Conservation (phyloP, 2,329 filamentous ascomycete genomes). For the Fusarium poae region DNA sequence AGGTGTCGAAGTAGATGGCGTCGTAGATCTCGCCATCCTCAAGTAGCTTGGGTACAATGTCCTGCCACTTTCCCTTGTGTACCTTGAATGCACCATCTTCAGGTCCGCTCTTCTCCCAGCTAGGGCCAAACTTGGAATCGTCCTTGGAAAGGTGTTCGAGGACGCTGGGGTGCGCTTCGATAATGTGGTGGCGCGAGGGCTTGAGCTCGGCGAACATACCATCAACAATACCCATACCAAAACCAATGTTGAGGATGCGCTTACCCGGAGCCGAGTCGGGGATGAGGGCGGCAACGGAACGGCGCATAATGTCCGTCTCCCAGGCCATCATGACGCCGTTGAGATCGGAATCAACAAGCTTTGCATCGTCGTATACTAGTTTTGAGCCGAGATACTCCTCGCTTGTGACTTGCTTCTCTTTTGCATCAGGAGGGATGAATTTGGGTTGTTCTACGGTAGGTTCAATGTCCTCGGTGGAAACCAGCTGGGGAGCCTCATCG, state of each 20-base stretch:
- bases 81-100: constrained; percentile 78
- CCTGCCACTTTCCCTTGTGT: constrained; percentile 80
- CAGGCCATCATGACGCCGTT: constrained; percentile 97
- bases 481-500: constrained; percentile 52
- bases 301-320: constrained; percentile 88
- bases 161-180: constrained; percentile 86
- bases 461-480: constrained; percentile 49
- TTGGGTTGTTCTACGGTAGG: constrained; percentile 50
- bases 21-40: constrained; percentile 79
- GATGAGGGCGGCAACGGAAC: constrained; percentile 77
- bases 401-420: constrained; percentile 68
- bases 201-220: constrained; percentile 76
- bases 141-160: constrained; percentile 70
- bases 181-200: constrained; percentile 81
- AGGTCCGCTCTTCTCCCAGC: constrained; percentile 68
- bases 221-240: constrained; percentile 93
- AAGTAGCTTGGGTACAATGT: constrained; percentile 77
- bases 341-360: constrained; percentile 78
- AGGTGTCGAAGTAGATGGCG: constrained; percentile 97
- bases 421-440: constrained; percentile 54
- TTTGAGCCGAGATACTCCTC: constrained; percentile 76
- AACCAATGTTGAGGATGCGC: constrained; percentile 85
- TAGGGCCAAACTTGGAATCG: constrained; percentile 65
- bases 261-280: constrained; percentile 64
- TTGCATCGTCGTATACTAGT: constrained; percentile 73